phyloP scores from a whole-genome alignment of 768 basidiomycete genomes.

The Calocybe cyanea region DNA sequence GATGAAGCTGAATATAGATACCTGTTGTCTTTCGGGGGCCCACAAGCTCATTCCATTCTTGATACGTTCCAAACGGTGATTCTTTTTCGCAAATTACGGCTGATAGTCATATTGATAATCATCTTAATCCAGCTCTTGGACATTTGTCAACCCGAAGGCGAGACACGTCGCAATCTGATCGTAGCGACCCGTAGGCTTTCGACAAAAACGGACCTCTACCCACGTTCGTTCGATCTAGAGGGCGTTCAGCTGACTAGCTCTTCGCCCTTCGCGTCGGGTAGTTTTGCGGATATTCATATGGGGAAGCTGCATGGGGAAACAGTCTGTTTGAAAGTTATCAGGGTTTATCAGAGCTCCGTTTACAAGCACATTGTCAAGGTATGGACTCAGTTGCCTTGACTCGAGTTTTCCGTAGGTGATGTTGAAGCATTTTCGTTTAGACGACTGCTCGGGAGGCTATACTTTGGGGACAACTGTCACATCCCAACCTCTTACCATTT shows the following conservation, averaged over 20 bases:
- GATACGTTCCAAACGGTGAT: conserved; percentile 7
- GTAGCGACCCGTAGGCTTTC: conserved; percentile 9
- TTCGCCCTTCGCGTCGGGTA: not conserved
- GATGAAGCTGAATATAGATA: not conserved
- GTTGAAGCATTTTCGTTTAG: conserved; percentile 1
- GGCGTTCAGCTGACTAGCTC: not conserved
- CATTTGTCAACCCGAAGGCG: not conserved
- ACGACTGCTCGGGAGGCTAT: conserved; percentile 13
- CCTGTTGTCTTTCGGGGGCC: not conserved
- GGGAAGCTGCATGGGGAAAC: not conserved
- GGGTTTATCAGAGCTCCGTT: not conserved
- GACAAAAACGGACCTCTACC: conserved; percentile 8
- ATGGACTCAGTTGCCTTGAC: not conserved
- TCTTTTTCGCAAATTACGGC: not conserved
- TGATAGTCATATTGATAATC: not conserved
- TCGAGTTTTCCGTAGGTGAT: not conserved
- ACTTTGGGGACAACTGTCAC: conserved; percentile 26
- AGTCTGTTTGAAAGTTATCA: conserved; percentile 8
- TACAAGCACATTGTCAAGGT: not conserved
- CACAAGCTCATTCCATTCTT: conserved; percentile 4
- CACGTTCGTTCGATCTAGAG: not conserved
- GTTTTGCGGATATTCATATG: conserved; percentile 1
- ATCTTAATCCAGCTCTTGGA: conserved; percentile 4
- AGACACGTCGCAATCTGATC: not conserved
- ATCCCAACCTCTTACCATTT: conserved; percentile 27